phyloP scores from a whole-genome alignment of 1,139 yeast genomes.

The Tardiomyces digboiensis region DNA sequence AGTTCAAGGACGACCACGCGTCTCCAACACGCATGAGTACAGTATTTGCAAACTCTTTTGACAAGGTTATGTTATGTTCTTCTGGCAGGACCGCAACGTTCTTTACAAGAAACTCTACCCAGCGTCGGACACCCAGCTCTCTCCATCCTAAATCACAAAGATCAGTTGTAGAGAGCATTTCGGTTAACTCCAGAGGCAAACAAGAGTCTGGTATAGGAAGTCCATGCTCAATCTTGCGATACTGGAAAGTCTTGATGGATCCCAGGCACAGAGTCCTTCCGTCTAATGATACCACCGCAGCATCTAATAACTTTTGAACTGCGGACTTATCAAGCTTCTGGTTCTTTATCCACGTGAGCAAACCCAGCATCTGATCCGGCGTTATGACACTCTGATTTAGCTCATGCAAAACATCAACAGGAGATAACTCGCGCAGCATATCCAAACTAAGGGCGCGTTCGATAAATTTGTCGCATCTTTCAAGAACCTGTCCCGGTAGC shows the following conservation, averaged over 20 bases:
- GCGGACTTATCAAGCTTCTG: constrained; percentile 1
- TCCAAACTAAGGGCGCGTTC: constrained; percentile 9
- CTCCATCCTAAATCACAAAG: constrained; percentile 21
- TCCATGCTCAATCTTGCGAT: constrained; percentile 16
- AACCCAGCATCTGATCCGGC: constrained; percentile 1
- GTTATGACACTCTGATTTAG: constrained; percentile 3
- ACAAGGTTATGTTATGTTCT: constrained; percentile 14
- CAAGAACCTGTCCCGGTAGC: constrained; percentile 18
- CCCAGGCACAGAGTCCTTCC: constrained; percentile 7
- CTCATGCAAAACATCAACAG: constrained; percentile 9
- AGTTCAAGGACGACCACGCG: constrained; percentile 18
- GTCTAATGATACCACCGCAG: constrained; percentile 11
- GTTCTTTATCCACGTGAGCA: constrained; percentile 3
- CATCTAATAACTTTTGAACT: constrained; percentile 8
- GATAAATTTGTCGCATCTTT: constrained; percentile 14
- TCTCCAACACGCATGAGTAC: constrained; percentile 20
- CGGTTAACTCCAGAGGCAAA: constrained; percentile 18
- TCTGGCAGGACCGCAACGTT: constrained; percentile 7
- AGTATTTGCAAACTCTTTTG: constrained; percentile 19
- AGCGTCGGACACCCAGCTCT: constrained; percentile 17
- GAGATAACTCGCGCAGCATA: constrained; percentile 3
- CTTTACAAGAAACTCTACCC: constrained; percentile 20
- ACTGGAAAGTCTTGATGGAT: constrained; percentile 15
- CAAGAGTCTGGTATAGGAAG: constrained; percentile 27
- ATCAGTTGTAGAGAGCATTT: constrained; percentile 9